Conservation (phyloP, 257 asterid genomes). For the Capsicum chinense region DNA sequence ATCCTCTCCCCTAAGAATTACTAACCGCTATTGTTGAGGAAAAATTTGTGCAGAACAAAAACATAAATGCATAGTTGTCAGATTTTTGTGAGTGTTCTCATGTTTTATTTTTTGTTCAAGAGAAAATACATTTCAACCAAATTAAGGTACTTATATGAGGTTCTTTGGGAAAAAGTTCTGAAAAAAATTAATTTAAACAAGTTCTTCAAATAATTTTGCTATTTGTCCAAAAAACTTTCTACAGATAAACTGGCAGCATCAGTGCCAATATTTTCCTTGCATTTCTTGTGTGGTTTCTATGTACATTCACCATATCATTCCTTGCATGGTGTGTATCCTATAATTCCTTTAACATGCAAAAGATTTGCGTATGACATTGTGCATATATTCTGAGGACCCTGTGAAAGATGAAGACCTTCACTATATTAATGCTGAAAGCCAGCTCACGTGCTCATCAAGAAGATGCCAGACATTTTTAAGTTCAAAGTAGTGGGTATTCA, state of each 20-base stretch:
- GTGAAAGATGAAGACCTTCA: slow-evolving; percentile 9
- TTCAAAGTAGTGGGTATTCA: slow-evolving; percentile 4
- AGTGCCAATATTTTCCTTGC: slow-evolving; percentile 2
- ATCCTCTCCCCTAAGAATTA: not conserved
- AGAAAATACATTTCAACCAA: not conserved
- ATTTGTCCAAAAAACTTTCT: not conserved
- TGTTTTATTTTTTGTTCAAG: not conserved
- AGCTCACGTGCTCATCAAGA: slow-evolving; percentile 6
- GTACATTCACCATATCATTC: not conserved
- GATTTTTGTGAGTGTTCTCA: not conserved
- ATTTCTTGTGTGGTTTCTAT: not conserved
- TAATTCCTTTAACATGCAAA: slow-evolving; percentile 59
- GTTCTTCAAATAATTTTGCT: not conserved
- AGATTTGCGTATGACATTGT: slow-evolving; percentile 94
- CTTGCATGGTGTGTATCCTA: not conserved
- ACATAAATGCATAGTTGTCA: not conserved
- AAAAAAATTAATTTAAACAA: not conserved
- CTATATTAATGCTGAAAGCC: not conserved
- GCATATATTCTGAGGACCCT: slow-evolving; percentile 77
- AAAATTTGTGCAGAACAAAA: not conserved
- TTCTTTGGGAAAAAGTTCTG: not conserved
- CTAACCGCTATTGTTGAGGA: slow-evolving; percentile 2
- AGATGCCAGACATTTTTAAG: slow-evolving; percentile 8
- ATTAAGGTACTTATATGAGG: not conserved
- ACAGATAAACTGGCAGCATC: not conserved